Percentiles rank a stretch among this genome's conserved stretches.
phyloP scores from a whole-genome alignment of 78 protist genomes.

The Guillardia theta region DNA sequence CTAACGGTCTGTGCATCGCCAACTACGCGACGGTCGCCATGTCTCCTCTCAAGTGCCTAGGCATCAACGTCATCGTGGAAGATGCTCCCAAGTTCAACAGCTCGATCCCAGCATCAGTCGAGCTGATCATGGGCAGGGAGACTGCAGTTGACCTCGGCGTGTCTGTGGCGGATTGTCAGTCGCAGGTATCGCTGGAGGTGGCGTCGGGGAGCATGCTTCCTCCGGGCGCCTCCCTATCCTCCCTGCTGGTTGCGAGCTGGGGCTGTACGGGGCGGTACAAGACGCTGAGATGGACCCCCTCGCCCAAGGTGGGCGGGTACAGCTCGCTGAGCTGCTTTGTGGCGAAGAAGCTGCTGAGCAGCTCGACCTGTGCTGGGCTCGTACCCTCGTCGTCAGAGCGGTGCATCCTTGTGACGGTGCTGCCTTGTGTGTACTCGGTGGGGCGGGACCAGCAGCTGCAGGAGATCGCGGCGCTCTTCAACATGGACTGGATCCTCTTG shows the following conservation, averaged over 20 bases:
- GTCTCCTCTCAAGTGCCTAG: not conserved
- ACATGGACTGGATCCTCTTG: not conserved
- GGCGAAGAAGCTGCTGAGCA: not conserved
- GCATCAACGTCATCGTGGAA: not conserved
- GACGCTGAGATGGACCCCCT: not conserved
- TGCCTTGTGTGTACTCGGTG: not conserved
- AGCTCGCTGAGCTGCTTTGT: not conserved
- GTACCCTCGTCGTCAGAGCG: not conserved
- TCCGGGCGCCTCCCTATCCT: not conserved
- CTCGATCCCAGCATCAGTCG: not conserved
- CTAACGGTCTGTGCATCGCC: too few species aligned
- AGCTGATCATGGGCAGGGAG: not conserved
- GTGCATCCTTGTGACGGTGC: not conserved
- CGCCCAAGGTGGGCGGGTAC: not conserved
- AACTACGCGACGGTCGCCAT: too few species aligned
- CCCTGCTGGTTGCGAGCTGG: not conserved
- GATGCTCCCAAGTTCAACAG: not conserved
- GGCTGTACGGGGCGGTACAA: not conserved
- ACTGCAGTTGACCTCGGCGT: not conserved
- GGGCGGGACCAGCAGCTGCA: conserved; percentile 5
- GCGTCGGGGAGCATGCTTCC: not conserved
- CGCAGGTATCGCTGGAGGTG: not conserved
- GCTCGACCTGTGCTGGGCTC: not conserved
- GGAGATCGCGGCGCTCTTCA: not conserved
- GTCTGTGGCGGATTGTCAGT: not conserved